These are phyloP conservation scores for Umbelopsis sp. DNA, from an alignment of 192 early-diverging fungal genomes.

Conservation along the genomic window DNA sequence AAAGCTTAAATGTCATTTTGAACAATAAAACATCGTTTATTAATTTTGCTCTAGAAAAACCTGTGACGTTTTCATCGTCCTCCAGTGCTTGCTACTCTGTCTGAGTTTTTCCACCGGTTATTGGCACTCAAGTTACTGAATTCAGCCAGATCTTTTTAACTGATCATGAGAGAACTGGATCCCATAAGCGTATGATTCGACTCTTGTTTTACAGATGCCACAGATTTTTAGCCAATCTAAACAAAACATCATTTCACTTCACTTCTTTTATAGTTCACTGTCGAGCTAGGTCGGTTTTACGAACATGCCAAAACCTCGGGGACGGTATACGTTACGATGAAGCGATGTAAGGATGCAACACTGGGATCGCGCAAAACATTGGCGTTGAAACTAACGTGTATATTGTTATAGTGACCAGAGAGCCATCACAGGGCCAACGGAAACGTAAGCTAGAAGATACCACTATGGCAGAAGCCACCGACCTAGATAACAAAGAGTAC, in stretches of 20 bases:
- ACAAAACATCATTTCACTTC: not conserved
- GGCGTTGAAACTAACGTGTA: not conserved
- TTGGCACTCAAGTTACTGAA: not conserved
- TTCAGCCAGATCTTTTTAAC: not conserved
- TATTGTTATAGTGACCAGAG: conserved; percentile 26
- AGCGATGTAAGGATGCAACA: conserved; percentile 33
- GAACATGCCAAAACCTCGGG: conserved; percentile 34
- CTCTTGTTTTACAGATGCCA: not conserved
- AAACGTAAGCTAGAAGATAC: conserved; percentile 20
- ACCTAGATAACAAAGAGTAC: not conserved
- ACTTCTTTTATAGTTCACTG: conserved; percentile 34
- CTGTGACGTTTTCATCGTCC: too few relatives aligned
- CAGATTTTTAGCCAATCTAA: not conserved
- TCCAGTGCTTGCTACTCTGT: too few relatives aligned
- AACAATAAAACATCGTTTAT: too few relatives aligned
- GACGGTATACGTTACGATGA: conserved; percentile 40
- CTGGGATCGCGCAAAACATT: not conserved
- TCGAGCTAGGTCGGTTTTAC: conserved; percentile 39
- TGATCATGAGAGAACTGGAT: conserved; percentile 37
- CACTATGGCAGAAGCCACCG: conserved; percentile 2
- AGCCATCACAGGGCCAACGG: conserved; percentile 9
- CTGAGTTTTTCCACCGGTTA: not conserved
- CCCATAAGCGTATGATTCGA: conserved; percentile 29
- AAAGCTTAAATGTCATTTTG: not conserved
- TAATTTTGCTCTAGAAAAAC: too few relatives aligned